phyloP scores from a whole-genome alignment of 2,329 filamentous ascomycete genomes.

The Penicillium sp. region DNA sequence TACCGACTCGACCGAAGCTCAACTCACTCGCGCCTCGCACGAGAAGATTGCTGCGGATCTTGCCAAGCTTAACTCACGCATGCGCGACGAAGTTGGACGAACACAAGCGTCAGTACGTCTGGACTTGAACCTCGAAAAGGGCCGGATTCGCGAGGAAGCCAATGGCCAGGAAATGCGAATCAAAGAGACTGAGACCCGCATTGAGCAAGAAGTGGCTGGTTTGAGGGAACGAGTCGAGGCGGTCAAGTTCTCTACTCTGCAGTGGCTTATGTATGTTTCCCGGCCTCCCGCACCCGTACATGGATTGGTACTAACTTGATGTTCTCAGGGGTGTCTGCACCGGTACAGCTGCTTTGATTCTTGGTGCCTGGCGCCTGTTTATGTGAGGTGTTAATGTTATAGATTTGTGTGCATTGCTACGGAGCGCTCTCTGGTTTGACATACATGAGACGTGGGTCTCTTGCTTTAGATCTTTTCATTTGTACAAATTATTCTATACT shows the following conservation, averaged over 20 bases:
- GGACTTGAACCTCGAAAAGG: constrained; percentile 94
- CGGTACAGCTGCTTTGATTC: constrained; percentile 61
- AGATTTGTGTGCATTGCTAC: constrained; percentile 17
- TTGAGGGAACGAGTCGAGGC: constrained; percentile 88
- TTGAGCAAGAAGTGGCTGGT: constrained; percentile 93
- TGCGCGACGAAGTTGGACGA: constrained; percentile 88
- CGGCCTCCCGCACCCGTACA: neutral
- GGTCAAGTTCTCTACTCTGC: constrained; percentile 95
- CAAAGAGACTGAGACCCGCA: constrained; percentile 97
- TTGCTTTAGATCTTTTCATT: constrained; percentile 6
- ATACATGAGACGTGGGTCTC: constrained; percentile 8
- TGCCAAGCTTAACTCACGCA: constrained; percentile 80
- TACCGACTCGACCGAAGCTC: constrained; percentile 84
- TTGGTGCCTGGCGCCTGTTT: constrained; percentile 63
- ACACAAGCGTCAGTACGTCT: constrained; percentile 90
- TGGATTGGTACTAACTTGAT: constrained; percentile 25
- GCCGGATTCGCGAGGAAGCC: constrained; percentile 90
- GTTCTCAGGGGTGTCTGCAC: constrained; percentile 57
- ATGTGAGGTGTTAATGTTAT: constrained; percentile 45
- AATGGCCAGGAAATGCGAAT: constrained; percentile 96
- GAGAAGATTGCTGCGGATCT: constrained; percentile 92
- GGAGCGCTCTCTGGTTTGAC: constrained; percentile 14
- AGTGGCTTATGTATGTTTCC: constrained; percentile 87
- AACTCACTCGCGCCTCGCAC: constrained; percentile 81
- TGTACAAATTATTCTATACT: constrained; percentile 13